Evolutionary conservation across 257 asterid species (phyloP).

Genomic region (Scutellaria baicalensis): DNA sequence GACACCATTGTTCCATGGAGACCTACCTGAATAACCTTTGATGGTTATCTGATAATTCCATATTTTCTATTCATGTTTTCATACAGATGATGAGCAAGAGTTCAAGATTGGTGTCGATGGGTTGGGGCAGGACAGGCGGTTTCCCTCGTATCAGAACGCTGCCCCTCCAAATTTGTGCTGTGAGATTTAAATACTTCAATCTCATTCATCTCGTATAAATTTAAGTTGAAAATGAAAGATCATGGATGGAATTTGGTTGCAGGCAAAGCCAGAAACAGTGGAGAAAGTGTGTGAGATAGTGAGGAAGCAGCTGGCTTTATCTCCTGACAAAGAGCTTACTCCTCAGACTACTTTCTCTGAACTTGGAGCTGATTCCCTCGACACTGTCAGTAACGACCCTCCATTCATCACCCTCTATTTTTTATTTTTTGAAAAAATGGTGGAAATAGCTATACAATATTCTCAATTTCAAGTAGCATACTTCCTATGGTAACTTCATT

Average conservation of each 20-base stretch:
- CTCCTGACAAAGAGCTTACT: constrained; percentile 38
- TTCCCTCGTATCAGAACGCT: constrained; percentile 36
- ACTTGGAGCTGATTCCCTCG: constrained; percentile 83
- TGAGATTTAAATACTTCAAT: background rate
- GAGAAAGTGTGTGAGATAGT: constrained; percentile 59
- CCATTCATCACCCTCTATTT: background rate
- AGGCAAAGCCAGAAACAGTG: constrained; percentile 68
- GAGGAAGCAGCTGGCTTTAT: constrained; percentile 57
- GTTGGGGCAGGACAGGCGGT: constrained; percentile 26
- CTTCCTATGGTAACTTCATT: no score
- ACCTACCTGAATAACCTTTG: background rate
- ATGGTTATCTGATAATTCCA: background rate
- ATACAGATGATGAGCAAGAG: constrained; percentile 28
- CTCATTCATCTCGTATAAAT: background rate
- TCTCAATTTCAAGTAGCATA: no score
- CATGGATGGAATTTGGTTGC: background rate
- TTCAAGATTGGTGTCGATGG: constrained; percentile 27
- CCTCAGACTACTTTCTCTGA: constrained; percentile 49
- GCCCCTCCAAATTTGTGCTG: constrained; percentile 46
- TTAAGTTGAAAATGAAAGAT: background rate
- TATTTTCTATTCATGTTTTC: background rate
- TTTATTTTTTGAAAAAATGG: no score
- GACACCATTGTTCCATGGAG: background rate
- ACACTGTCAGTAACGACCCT: constrained; percentile 36
- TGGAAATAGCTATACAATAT: no score